Base-by-base conservation (phyloP, 2,329 filamentous ascomycete genomes). In the Ascomycota sp. region DNA sequence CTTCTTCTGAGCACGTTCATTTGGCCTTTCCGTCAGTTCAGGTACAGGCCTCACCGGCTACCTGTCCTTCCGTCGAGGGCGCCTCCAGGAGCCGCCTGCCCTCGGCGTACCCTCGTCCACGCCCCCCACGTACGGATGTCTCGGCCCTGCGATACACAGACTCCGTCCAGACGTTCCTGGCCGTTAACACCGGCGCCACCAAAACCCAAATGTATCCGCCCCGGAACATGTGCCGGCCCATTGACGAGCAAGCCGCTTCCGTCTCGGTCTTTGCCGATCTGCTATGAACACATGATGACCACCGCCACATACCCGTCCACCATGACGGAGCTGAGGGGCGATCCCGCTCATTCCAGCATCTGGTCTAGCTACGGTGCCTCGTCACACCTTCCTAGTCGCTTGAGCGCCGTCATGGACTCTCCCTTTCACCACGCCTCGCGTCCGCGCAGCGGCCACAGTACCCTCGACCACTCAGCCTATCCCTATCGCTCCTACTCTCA, bases 311-410 rank as follows among this genome's bases (percentile, higher is more conserved):
- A 69, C 51, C 61, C 65, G 55, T 60, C 62, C 46, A 65, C 59
- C 48, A 70, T 71, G 66, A 63, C 66, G 62, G 66, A 70, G 48
- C 49, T 71, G 56, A 69, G 69, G 59, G 54, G 57, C 47, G 66
- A 71, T 51, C 53, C 63, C 44, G 51, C 59, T 46, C 65, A 69
- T 50, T 56, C 59, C 42, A 60, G 56, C 48, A 51, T 71, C 41
- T 71, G 66, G 66, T 55, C 63, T 41, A 65, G 57, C 53, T 71
- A 71, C 50, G 59, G 57, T 38, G 56, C 55, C 36, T 58, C 62
- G 33, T 57, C 68, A 36, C 63, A 65, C 40, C 55, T 70, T 46
- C 51, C 62, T 31, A 55, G 52, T 38, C 60, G 65, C 37, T 62
- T 60, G 38, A 54, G 59, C 36, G 59, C 56, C 42, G 48, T 52